Evolutionary conservation across 2,329 filamentous ascomycete species (phyloP), one percentile per base, ranked within the genome.

Genomic region (Lomentospora prolificans): DNA sequence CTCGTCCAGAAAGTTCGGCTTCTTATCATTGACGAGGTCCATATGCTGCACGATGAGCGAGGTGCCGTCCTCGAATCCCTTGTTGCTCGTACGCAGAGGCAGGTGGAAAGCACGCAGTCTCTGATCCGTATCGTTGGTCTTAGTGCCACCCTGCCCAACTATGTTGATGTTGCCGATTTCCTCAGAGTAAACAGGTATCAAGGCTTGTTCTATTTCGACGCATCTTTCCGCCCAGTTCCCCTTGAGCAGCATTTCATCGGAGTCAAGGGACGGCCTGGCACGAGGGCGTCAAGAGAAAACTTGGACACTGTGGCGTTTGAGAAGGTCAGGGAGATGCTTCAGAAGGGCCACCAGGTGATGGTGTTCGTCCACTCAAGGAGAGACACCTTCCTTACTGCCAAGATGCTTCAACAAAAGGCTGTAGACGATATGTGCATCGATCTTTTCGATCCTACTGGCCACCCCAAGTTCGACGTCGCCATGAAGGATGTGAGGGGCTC

Each of bases 1-100:
- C 80, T 99, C 3, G 95, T 99, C 12, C 94, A 99, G 64, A 99
- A 99, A 68, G 94, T 99, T 24, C 84, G 92, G 9, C 77, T 99
- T 2, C 79, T 99, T 58, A 97, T 99, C 64, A 97, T 99, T 60
- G 94, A 99, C 69, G 94, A 99, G 72, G 94, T 99, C 1, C 94
- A 99, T 67, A 99, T 99, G 95, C 85, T 99, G 64, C 95, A 99
- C 65, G 94, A 99, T 67, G 94, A 97, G 69, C 85, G 94, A 67
- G 94, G 94, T 65, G 90, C 95, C 10, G 95, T 99, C 0, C 79
- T 99, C 27, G 94, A 99, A 67, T 96, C 92, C 4, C 77, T 99
- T 22, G 95, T 99, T 14, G 94, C 94, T 9, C 83, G 94, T 63
- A 99, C 95, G 0, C 87, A 97, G 72, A 80, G 94, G 60, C 94